These are phyloP conservation scores for Ustulina deusta DNA, from an alignment of 2,329 filamentous ascomycete species.

Conservation along the genomic window DNA sequence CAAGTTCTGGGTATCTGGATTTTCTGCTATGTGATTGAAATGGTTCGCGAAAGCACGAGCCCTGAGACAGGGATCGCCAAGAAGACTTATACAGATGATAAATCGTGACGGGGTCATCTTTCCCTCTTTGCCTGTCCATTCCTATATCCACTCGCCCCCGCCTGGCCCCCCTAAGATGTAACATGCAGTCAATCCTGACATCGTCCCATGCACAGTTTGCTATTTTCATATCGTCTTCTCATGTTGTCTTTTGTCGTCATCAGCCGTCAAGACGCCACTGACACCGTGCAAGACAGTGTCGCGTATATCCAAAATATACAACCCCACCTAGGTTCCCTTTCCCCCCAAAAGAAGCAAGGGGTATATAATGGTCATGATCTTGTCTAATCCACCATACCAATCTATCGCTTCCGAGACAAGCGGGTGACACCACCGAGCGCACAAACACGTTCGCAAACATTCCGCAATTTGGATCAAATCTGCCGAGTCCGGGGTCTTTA, in stretches of 20 bases:
- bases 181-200: not conserved
- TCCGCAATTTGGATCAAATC: conserved; percentile 24
- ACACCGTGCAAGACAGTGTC: conserved; percentile 13
- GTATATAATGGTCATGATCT: conserved; percentile 36
- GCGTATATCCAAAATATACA: conserved; percentile 26
- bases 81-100: conserved; percentile 11
- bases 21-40: conserved; percentile 13
- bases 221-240: conserved; percentile 1
- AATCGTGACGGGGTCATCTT: conserved; percentile 9
- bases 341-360: conserved; percentile 26
- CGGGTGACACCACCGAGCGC: conserved; percentile 16
- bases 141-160: not conserved
- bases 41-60: conserved; percentile 17
- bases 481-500: conserved; percentile 8
- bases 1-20: conserved; percentile 3
- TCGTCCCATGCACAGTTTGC: not conserved
- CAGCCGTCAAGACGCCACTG: conserved; percentile 23
- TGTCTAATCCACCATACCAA: conserved; percentile 30
- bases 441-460: conserved; percentile 1
- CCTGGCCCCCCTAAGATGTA: conserved; percentile 1
- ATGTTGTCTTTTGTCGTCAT: conserved; percentile 13
- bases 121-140: conserved; percentile 7
- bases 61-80: conserved; percentile 4
- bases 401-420: conserved; percentile 31
- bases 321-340: conserved; percentile 17